These are phyloP conservation scores for Starmerella floricola DNA, from an alignment of 805 yeast species.

Conservation along the genomic window DNA sequence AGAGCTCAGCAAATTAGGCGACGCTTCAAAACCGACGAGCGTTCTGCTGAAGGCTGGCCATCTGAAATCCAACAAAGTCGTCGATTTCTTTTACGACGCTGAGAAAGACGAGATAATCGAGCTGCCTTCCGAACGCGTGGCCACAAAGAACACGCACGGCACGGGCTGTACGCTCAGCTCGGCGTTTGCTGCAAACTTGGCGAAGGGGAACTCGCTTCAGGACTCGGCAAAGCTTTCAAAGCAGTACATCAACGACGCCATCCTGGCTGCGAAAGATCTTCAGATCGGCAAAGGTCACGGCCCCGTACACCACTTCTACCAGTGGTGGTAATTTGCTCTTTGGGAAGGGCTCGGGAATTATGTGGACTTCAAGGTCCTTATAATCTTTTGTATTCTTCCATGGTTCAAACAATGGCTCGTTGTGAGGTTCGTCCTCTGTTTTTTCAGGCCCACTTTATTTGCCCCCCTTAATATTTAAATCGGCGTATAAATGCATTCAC, in stretches of 20 bases:
- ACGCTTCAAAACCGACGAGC: constrained; percentile 6
- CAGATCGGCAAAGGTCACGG: constrained; percentile 43
- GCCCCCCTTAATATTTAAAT: too few species aligned
- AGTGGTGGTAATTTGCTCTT: constrained; percentile 12
- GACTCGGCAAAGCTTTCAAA: constrained; percentile 47
- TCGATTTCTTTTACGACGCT: constrained; percentile 22
- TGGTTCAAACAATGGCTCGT: too few species aligned
- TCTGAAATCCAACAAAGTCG: constrained; percentile 27
- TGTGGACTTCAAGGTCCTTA: neutral
- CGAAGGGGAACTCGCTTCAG: constrained; percentile 38
- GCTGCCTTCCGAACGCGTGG: constrained; percentile 37
- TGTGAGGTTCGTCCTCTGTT: too few species aligned
- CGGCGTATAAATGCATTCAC: too few species aligned
- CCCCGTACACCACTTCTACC: constrained; percentile 56
- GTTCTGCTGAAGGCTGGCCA: constrained; percentile 78
- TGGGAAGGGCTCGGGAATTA: neutral
- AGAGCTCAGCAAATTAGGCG: constrained; percentile 23
- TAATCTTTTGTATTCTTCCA: too few species aligned
- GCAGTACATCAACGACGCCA: constrained; percentile 56
- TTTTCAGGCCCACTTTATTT: too few species aligned
- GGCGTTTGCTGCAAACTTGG: constrained; percentile 63
- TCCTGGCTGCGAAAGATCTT: constrained; percentile 34
- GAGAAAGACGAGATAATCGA: constrained; percentile 38
- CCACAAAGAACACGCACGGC: constrained; percentile 60
- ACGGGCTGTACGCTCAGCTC: constrained; percentile 85